Percentiles rank a stretch among this genome's conserved stretches.
These are phyloP conservation scores for Bipolaris sorokiniana DNA, from an alignment of 2,329 filamentous ascomycete species.

Conservation along the genomic window DNA sequence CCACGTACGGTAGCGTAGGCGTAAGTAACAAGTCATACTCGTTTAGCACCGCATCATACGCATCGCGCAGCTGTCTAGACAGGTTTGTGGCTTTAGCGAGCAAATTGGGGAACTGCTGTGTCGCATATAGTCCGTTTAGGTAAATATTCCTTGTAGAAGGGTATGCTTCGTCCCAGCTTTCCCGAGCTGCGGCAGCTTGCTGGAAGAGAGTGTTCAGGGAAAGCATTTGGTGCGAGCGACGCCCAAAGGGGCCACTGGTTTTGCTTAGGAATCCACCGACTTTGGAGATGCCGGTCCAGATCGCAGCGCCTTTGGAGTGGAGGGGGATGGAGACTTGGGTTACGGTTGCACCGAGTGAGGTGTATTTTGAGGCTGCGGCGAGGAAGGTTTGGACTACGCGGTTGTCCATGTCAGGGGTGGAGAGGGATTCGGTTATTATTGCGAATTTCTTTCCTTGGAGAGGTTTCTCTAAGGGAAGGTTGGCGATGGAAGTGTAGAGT, in stretches of 20 bases:
- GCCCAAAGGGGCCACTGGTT: constrained; percentile 50
- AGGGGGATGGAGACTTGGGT: constrained; percentile 60
- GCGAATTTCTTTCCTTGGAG: constrained; percentile 39
- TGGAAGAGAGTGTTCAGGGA: constrained; percentile 59
- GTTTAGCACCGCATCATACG: constrained; percentile 53
- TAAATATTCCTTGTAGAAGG: constrained; percentile 61
- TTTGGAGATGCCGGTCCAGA: constrained; percentile 57
- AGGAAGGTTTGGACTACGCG: constrained; percentile 52
- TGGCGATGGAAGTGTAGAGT: constrained; percentile 33
- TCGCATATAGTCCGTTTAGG: constrained; percentile 59
- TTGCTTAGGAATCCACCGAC: constrained; percentile 54
- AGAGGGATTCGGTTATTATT: constrained; percentile 41
- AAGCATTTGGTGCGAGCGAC: constrained; percentile 57
- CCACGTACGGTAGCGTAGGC: constrained; percentile 58
- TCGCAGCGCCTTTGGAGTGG: constrained; percentile 56
- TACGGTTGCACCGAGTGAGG: constrained; percentile 57
- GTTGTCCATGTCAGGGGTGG: constrained; percentile 44
- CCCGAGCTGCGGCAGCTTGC: constrained; percentile 53
- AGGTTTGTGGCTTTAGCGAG: constrained; percentile 60
- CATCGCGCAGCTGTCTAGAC: constrained; percentile 54
- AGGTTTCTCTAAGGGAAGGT: constrained; percentile 17
- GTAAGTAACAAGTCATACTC: constrained; percentile 56
- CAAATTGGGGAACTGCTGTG: constrained; percentile 53
- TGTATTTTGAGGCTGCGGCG: constrained; percentile 52
- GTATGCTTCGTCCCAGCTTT: constrained; percentile 60